Conservation (phyloP, 75 land plant species). For the Cryptomeria japonica region DNA sequence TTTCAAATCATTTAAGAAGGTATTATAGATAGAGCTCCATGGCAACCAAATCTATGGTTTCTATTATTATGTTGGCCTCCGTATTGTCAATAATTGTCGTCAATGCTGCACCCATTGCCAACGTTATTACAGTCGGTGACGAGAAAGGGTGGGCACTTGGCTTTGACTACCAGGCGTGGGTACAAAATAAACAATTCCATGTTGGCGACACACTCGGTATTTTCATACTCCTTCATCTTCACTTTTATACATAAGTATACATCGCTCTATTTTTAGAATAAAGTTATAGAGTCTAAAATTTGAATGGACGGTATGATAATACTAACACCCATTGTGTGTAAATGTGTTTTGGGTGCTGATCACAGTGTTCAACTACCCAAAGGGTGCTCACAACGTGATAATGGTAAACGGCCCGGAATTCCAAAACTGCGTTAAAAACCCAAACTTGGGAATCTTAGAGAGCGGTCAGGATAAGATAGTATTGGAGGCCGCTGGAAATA, state of each 20-base stretch:
- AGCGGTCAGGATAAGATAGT: conserved; percentile 5
- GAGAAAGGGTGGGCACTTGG: conserved; percentile 2
- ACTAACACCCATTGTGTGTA: neutral
- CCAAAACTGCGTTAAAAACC: neutral
- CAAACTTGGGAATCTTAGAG: neutral
- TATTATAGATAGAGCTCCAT: too few species aligned
- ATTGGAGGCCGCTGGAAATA: neutral
- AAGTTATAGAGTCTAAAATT: neutral
- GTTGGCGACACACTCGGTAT: conserved; percentile 17
- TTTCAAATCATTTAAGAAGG: too few species aligned
- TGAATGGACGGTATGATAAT: neutral
- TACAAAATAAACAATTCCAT: conserved; percentile 6
- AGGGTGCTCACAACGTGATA: conserved; percentile 12
- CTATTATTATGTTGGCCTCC: neutral
- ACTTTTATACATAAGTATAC: neutral
- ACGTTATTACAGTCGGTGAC: neutral
- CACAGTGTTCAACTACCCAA: conserved; percentile 10
- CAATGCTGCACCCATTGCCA: neutral
- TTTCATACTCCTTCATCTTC: neutral
- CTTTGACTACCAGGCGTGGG: conserved; percentile 1
- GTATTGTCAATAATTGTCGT: neutral
- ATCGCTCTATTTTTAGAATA: too few species aligned
- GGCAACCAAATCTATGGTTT: neutral
- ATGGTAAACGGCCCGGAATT: conserved; percentile 14
- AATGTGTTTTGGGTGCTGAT: neutral